Evolutionary conservation across 345 rosid species (phyloP).

Genomic region (Mercurialis annua): DNA sequence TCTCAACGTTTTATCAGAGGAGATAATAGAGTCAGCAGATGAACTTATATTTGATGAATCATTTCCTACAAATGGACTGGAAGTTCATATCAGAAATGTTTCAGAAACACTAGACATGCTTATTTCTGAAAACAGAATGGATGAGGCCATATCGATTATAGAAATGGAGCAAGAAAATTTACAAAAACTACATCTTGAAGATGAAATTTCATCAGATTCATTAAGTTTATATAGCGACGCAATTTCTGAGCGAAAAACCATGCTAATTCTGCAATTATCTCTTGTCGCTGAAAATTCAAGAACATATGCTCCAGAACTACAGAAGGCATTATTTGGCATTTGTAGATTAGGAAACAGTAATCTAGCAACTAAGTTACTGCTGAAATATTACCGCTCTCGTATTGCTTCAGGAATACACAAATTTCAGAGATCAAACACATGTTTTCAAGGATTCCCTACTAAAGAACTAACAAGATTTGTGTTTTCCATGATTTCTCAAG

Average conservation of each 20-base stretch:
- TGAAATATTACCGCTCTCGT: slow-evolving; percentile 49
- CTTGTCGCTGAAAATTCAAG: slow-evolving; percentile 48
- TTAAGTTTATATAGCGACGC: slow-evolving; percentile 29
- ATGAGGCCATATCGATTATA: slow-evolving; percentile 44
- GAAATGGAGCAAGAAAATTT: slow-evolving; percentile 42
- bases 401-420: slow-evolving; percentile 35
- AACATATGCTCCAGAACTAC: slow-evolving; percentile 51
- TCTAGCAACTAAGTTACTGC: slow-evolving; percentile 47
- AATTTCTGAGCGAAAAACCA: slow-evolving; percentile 42
- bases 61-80: slow-evolving; percentile 23
- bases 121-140: slow-evolving; percentile 41
- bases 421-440: slow-evolving; percentile 31
- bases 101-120: slow-evolving; percentile 46
- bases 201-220: slow-evolving; percentile 14
- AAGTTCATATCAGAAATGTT: slow-evolving; percentile 29
- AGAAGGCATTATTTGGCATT: slow-evolving; percentile 44
- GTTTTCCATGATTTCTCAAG: slow-evolving; percentile 59
- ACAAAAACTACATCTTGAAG: slow-evolving; percentile 25
- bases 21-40: slow-evolving; percentile 27
- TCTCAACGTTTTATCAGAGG: slow-evolving; percentile 32
- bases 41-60: slow-evolving; percentile 31
- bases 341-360: slow-evolving; percentile 41
- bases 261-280: slow-evolving; percentile 35
- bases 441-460: slow-evolving; percentile 30
- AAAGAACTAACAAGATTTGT: slow-evolving; percentile 48